phyloP scores from a whole-genome alignment of 2,329 filamentous ascomycete species.

The Colletotrichum liaoningense region DNA sequence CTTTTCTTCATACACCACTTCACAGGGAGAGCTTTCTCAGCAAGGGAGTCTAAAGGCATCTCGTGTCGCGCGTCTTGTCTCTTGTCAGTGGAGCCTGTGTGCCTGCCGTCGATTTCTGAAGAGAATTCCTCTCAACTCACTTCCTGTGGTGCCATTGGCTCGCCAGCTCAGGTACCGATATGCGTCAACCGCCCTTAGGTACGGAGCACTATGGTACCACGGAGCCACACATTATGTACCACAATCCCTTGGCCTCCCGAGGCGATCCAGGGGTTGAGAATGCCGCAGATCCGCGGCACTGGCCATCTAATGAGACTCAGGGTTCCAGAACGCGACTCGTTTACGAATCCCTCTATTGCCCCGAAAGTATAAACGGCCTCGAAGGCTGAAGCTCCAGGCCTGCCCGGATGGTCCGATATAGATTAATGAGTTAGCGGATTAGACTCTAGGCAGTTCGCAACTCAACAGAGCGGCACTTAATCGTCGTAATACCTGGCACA shows the following conservation, averaged over 20 bases:
- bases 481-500: background rate
- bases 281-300: slow-evolving; percentile 11
- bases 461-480: background rate
- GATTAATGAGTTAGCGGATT: background rate
- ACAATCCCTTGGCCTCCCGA: background rate
- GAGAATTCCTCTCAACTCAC: background rate
- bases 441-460: background rate
- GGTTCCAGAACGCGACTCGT: slow-evolving; percentile 4
- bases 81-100: background rate
- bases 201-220: background rate
- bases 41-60: background rate
- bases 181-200: background rate
- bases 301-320: background rate
- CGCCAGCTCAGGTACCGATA: no score
- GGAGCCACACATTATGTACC: background rate
- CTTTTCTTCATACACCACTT: background rate
- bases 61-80: background rate
- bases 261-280: background rate
- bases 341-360: background rate
- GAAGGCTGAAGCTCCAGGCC: background rate
- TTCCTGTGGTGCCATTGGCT: background rate
- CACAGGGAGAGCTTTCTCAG: background rate
- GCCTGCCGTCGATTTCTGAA: no score
- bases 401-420: background rate
- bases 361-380: background rate